phyloP scores from a whole-genome alignment of 768 basidiomycete genomes.

The Pisolithus tinctorius region DNA sequence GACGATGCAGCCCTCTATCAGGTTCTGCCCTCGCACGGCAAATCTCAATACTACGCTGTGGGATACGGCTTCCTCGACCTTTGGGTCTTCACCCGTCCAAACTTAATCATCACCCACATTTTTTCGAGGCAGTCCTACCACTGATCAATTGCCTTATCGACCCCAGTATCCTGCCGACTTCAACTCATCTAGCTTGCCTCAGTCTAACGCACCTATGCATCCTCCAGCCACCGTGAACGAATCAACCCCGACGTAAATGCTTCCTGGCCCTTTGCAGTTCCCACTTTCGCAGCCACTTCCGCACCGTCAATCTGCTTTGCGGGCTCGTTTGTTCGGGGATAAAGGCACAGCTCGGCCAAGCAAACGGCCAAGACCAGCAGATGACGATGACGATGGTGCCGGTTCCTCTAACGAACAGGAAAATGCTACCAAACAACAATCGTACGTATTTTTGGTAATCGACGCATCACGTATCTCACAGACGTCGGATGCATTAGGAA shows the following conservation, averaged over 20 bases:
- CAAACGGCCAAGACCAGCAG: conserved; percentile 18
- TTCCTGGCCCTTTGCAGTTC: conserved; percentile 28
- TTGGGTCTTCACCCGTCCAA: conserved; percentile 8
- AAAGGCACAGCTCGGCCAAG: conserved; percentile 2
- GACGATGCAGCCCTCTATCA: conserved; percentile 6
- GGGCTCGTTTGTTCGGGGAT: conserved; percentile 17
- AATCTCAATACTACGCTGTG: conserved; percentile 1
- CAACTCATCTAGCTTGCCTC: conserved; percentile 2
- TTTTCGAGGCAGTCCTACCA: conserved; percentile 8
- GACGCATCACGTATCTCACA: neutral
- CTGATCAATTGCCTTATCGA: conserved; percentile 14
- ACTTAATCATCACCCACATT: conserved; percentile 7
- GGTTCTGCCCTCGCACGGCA: conserved; percentile 6
- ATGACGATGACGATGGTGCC: conserved; percentile 17
- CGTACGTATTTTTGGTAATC: conserved; percentile 10
- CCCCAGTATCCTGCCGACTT: conserved; percentile 3
- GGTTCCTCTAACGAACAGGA: conserved; percentile 19
- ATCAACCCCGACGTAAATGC: no score
- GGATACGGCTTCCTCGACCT: conserved; percentile 12
- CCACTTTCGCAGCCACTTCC: conserved; percentile 22
- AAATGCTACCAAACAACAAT: conserved; percentile 12
- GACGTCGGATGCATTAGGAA: conserved; percentile 21
- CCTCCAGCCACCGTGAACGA: conserved; percentile 1
- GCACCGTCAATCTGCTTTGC: conserved; percentile 23
- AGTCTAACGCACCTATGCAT: conserved; percentile 10